Conservation (phyloP, 2,329 filamentous ascomycete species). For the Penicillium rolfsii region DNA sequence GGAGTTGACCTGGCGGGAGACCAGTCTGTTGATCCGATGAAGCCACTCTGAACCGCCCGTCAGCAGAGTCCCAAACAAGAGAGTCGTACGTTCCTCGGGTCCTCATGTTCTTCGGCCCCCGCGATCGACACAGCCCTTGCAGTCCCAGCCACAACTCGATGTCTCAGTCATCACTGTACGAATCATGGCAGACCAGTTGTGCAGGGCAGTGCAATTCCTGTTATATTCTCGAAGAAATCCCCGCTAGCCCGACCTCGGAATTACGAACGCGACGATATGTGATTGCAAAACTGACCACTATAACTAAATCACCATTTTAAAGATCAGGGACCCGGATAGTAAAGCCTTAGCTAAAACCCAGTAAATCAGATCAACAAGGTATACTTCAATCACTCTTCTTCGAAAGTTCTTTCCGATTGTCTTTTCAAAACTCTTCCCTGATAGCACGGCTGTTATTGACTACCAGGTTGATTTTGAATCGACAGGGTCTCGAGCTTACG, state of each 20-base stretch:
- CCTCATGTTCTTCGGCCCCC: neutral
- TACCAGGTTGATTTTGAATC: too few relatives aligned
- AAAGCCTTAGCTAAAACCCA: too few relatives aligned
- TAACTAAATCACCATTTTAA: too few relatives aligned
- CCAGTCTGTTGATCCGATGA: neutral
- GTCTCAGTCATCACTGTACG: neutral
- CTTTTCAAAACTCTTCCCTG: too few relatives aligned
- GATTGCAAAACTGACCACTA: too few relatives aligned
- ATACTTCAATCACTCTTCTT: too few relatives aligned
- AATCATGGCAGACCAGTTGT: neutral
- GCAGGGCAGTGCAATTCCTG: neutral
- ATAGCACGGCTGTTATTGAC: too few relatives aligned
- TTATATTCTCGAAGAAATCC: neutral
- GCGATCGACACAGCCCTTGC: conserved; percentile 3
- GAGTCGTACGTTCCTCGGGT: neutral
- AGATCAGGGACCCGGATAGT: too few relatives aligned
- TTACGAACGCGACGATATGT: too few relatives aligned
- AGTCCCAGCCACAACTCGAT: neutral
- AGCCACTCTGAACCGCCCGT: neutral
- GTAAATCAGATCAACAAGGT: too few relatives aligned
- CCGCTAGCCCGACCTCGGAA: neutral
- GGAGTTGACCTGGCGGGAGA: neutral
- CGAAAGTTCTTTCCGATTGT: too few relatives aligned
- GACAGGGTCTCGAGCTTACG: too few relatives aligned
- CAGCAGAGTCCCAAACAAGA: neutral